Base-by-base conservation (phyloP, 108 stramenopile genomes). In the Chaetoceros muelleri region DNA sequence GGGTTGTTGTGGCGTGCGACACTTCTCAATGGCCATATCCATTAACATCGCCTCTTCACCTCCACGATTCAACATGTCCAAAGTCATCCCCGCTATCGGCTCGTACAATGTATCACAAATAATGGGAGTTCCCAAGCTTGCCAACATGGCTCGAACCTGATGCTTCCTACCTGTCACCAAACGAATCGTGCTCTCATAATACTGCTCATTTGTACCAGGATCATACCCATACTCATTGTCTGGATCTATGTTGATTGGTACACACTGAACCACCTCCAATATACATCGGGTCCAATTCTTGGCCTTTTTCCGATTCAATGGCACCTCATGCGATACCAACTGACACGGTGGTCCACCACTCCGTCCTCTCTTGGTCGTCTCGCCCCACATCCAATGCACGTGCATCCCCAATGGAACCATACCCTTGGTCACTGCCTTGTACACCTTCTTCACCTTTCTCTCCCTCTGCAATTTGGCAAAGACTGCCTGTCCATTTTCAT, bases 301-400 rank as follows among this genome's bases (percentile, higher is more conserved):
- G 30, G 90, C 80, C 58, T 86, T 87, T 58, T 82, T 71, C 46
- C 86, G 64, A 23, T 77, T 73, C 45, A 65, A 73, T 0, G 90
- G 90, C 13, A 80, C 71, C 0, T 48, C 28, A 44, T 84, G 80
- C 27, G 83, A 76, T 18, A 92, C 73, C 44, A 92, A 68, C 57
- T 92, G 90, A 66, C 90, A 92, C 3, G 90, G 74, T 20, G 90
- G 86, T 52, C 90, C 90, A 26, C 83, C 84, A 44, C 66, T 62
- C 46, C 70, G 71, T 0, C 90, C 90, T 28, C 90, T 56, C 2
- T 65, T 68, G 29, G 64, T 79, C 45, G 68, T 28, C 46, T 78
- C 72, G 3, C 68, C 67, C 90, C 90, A 92, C 86, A 92, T 87
- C 90, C 90, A 92, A 55, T 87, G 86, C 2, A 92, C 64, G 58